Evolutionary conservation across 495 filamentous ascomycete species (phyloP), one percentile per base, ranked within the genome.

Genomic region (Penicillium lagena): DNA sequence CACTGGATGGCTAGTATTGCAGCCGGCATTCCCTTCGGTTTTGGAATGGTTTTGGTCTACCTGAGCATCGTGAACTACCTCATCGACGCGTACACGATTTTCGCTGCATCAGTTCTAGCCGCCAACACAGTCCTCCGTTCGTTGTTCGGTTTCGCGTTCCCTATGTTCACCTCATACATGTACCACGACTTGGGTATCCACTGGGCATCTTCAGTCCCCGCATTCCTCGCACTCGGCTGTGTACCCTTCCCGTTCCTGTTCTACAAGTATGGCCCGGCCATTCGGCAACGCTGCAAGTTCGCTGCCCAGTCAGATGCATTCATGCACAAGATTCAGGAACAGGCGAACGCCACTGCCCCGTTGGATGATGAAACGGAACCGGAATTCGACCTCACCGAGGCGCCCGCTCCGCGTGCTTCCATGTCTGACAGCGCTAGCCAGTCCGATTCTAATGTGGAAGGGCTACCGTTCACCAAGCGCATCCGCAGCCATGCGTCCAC

Each of bases 211-310:
- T 76, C 74, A 5, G 64, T 90, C 32, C 83, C 84, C 0, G 86
- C 82, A 4, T 87, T 89, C 60, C 62, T 89, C 7, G 76, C 82
- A 2, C 55, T 89, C n/a, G 71, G 66, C 2, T 87, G 85, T 58
- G 68, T 86, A 35, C 86, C 86, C 0, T 83, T 86, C 53, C 85
- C 85, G 1, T 81, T 82, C 57, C 56, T 90, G 12, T 82, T 89
- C 53, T 85, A 82, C 59, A 76, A 75, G 43, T 87, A 85, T 56
- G 86, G 85, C 28, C 55, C 57, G 0, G 22, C 53, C 7, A 83
- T 90, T 46, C 71, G 86, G 3, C 64, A 69, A 47, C 68, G 67
- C 41, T 89, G 85, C 75, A 84, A 81, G 64, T 90, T 75, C 54
- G 79, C 86, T 10, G 74, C 78, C 9, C 50, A 66, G 35, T 66